Percentiles rank a stretch among this genome's conserved stretches.
Evolutionary conservation across 2,329 filamentous ascomycete species (phyloP).

Genomic region (Cladobotryum protrusum): DNA sequence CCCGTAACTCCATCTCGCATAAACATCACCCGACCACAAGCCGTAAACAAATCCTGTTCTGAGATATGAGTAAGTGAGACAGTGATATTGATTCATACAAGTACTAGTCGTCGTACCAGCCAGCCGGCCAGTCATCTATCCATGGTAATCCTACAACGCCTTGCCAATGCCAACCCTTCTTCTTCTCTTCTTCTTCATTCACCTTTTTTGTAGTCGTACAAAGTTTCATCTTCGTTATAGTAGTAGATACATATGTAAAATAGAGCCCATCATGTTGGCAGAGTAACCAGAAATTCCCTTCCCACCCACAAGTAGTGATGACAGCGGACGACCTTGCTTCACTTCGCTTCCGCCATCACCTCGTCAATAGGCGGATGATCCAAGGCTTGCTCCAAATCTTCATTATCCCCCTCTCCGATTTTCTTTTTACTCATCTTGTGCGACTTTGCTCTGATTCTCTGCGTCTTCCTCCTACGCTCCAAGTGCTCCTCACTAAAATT

Average conservation of each 20-base stretch:
- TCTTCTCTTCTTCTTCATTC: not conserved
- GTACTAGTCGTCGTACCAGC: too few relatives aligned
- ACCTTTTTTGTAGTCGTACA: not conserved
- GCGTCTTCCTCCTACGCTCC: slow-evolving; percentile 18
- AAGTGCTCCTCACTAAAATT: slow-evolving; percentile 36
- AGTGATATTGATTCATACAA: too few relatives aligned
- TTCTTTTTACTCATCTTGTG: slow-evolving; percentile 9
- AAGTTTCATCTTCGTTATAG: not conserved
- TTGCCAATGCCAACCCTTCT: not conserved
- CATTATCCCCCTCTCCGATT: slow-evolving; percentile 12
- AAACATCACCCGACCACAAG: too few relatives aligned
- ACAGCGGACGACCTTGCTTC: not conserved
- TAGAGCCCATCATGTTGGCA: not conserved
- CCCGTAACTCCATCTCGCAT: too few relatives aligned
- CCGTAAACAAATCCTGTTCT: too few relatives aligned
- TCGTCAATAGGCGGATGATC: slow-evolving; percentile 15
- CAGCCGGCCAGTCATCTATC: too few relatives aligned
- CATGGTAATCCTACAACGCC: not conserved
- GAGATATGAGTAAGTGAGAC: too few relatives aligned
- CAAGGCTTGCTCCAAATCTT: slow-evolving; percentile 15
- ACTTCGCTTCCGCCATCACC: not conserved
- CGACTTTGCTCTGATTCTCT: slow-evolving; percentile 18
- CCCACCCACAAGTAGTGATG: not conserved
- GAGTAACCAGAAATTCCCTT: not conserved
- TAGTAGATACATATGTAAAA: not conserved